phyloP scores from a whole-genome alignment of 1,284 basidiomycete species.

The Gymnopus androsaceus region DNA sequence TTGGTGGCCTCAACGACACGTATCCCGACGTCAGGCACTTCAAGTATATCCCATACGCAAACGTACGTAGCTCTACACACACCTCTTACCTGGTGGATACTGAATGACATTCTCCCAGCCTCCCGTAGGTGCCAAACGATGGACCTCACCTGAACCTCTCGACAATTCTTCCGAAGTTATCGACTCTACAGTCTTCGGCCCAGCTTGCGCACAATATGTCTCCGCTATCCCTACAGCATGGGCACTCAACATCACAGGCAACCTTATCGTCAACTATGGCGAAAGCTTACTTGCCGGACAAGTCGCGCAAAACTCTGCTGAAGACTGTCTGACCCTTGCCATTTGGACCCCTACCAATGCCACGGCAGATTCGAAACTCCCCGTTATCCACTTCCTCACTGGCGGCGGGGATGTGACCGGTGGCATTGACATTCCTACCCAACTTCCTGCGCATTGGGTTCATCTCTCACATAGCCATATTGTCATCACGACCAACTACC shows the following conservation, averaged over 20 bases:
- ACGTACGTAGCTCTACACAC: background rate
- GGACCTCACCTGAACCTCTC: slow-evolving; percentile 3
- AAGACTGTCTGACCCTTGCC: slow-evolving; percentile 3
- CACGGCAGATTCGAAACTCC: background rate
- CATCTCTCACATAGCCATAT: slow-evolving; percentile 3
- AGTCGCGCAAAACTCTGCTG: slow-evolving; percentile 1
- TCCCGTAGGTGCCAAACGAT: background rate
- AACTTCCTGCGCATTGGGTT: slow-evolving; percentile 4
- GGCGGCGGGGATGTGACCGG: slow-evolving; percentile 1
- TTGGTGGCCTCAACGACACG: slow-evolving; percentile 1
- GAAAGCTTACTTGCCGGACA: slow-evolving; percentile 1
- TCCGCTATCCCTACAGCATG: background rate
- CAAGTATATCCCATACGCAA: slow-evolving; percentile 4
- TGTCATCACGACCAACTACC: slow-evolving; percentile 4
- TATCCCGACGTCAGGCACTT: slow-evolving; percentile 6
- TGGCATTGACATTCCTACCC: slow-evolving; percentile 2
- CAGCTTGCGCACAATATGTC: slow-evolving; percentile 3
- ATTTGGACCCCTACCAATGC: slow-evolving; percentile 2
- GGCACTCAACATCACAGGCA: slow-evolving; percentile 3
- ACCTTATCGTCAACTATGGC: slow-evolving; percentile 5
- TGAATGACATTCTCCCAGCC: background rate
- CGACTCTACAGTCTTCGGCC: background rate
- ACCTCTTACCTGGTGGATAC: background rate
- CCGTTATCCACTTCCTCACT: background rate
- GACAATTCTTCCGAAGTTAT: background rate